Evolutionary conservation across 2,329 filamentous ascomycete species (phyloP), one percentile per base, ranked within the genome.

Genomic region (Cladosporium phlei): DNA sequence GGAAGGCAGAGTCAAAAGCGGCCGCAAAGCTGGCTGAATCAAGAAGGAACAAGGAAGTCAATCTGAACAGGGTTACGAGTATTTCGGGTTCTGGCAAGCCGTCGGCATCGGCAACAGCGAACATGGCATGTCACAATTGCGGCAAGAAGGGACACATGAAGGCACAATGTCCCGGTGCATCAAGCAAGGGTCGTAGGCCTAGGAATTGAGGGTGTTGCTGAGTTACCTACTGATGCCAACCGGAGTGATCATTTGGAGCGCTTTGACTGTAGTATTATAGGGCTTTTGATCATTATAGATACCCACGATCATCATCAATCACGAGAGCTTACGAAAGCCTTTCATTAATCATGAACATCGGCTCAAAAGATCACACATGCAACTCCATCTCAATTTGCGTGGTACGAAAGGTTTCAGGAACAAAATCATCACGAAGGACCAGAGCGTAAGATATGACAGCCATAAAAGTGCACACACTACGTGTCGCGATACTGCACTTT

Each of bases 41-140:
- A 59, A 71, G 80, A 34, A 76, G 78, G 57, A 80, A 80, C 63
- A 84, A 83, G 62, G 79, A 84, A 46, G 73, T 86, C 42, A 82
- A 83, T 51, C 66, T 88, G 47, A 83, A 83, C 58, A 73, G 73
- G n/a, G 53, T 58, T 6, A 56, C 49, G 22, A 59, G 59, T 1
- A 79, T 87, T 37, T 86, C 82, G 49, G 71, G 71, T 29, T 63
- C 65, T 30, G 61, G 63, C 35, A 47, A 39, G 28, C 38, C 45
- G 14, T 47, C 45, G 12, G 11, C 35, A 20, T 47, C 37, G 5
- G 30, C 28, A 2, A n/a, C n/a, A n/a, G 45, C 35, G 20, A 33
- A 28, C 7, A 65, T 76, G 35, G 70, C 69, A 35, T 87, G 84
- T 61, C 79, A 76, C 64, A 74, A 68, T 14, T 87, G 83, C 60